Base-by-base conservation (phyloP, 1,284 basidiomycete genomes). In the Bothia castanella region DNA sequence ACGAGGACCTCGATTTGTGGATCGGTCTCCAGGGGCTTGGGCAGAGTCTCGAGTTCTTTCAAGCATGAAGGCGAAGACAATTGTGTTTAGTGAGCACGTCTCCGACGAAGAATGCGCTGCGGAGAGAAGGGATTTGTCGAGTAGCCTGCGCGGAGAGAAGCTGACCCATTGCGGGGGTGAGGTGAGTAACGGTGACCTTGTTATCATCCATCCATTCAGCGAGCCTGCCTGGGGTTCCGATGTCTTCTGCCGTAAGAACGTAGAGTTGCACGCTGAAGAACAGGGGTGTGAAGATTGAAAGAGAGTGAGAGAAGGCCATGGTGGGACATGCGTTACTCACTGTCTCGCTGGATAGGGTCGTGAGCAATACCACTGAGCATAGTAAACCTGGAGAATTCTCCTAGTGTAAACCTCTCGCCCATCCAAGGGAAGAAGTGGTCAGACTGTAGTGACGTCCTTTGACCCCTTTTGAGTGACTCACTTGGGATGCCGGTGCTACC, bases 371-470 rank as follows among this genome's bases (percentile, higher is more conserved):
- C 97, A 62, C 92, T 96, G 23, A 99, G 80, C 97, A 99, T 99
- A 2, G 97, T 99, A 66, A 97, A 99, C 69, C 86, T 91, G 53
- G 90, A 92, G 25, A 79, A 72, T 49, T 84, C 75, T 36, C 77
- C 75, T 39, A 99, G 74, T 3, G 80, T 85, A 68, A 99, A 99
- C 17, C 85, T 77, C 66, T 93, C 74, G 19, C 89, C 88, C 97
- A 99, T 99, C 97, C 97, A 99, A 4, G 96, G 96, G 83, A 99
- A 99, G 79, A 99, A 99, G 71, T 99, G 97, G 97, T 99, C 58
- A 99, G 75, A 59, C 89, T 93, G 71, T 90, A 97, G 69, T 99
- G 97, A 41, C 97, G 77, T 0, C 97, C 97, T 61, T 85, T 84
- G 42, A 99, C 96, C 38, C 97, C 97, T 74, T 99, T 99, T 3